Conservation (phyloP, 495 filamentous ascomycete genomes). For the Daldinia concentrica region DNA sequence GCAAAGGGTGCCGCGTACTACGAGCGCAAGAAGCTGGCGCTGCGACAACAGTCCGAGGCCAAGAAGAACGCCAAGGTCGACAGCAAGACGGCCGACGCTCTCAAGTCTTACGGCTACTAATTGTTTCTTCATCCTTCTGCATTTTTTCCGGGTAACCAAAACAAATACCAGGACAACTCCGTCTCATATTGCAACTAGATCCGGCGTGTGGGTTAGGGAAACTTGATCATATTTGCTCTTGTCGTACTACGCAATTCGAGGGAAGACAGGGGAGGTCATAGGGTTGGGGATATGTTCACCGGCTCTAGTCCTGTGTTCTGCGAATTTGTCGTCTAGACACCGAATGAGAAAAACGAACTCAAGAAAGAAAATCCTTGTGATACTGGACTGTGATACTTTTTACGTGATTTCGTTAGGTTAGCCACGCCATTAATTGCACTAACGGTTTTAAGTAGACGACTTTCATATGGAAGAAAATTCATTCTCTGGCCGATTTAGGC, state of each 20-base stretch:
- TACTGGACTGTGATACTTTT: slow-evolving; percentile 15
- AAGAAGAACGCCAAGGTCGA: slow-evolving; percentile 91
- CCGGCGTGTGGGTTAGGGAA: slow-evolving; percentile 50
- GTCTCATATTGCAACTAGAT: slow-evolving; percentile 49
- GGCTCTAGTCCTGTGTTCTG: slow-evolving; percentile 48
- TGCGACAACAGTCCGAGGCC: slow-evolving; percentile 87
- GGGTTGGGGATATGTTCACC: slow-evolving; percentile 42
- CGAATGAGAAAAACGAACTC: slow-evolving; percentile 49
- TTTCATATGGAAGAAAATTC: neutral
- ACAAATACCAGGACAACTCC: slow-evolving; percentile 43
- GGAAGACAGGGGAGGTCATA: slow-evolving; percentile 45
- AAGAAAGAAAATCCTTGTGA: slow-evolving; percentile 17
- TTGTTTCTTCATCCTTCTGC: slow-evolving; percentile 40
- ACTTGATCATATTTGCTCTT: slow-evolving; percentile 49
- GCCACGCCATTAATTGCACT: neutral
- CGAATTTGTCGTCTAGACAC: slow-evolving; percentile 48
- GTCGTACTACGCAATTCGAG: slow-evolving; percentile 46
- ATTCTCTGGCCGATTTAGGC: neutral
- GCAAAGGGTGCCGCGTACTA: slow-evolving; percentile 99
- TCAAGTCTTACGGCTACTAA: slow-evolving; percentile 67
- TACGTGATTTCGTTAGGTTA: neutral
- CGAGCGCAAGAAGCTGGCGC: slow-evolving; percentile 96
- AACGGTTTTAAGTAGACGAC: neutral
- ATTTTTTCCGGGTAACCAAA: slow-evolving; percentile 43
- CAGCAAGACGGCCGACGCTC: slow-evolving; percentile 66